These are phyloP conservation scores for Verticillium klebahnii DNA, from an alignment of 2,329 filamentous ascomycete genomes.

Conservation along the genomic window DNA sequence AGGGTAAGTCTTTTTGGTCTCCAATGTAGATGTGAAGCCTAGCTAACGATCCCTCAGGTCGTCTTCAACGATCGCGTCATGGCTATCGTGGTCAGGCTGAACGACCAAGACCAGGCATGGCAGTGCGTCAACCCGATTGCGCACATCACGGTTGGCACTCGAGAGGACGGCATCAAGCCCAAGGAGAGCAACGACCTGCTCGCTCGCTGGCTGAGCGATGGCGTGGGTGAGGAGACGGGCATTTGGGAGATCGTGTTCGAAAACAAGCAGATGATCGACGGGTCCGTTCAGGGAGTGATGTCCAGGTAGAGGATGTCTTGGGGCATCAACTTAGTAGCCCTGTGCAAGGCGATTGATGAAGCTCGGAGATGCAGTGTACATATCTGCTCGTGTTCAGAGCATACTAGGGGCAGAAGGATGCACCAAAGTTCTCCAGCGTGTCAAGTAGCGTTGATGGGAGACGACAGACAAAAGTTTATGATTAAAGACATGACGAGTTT, in stretches of 20 bases:
- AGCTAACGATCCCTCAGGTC: slow-evolving; percentile 35
- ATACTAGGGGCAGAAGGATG: too few species aligned
- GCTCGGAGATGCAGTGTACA: too few species aligned
- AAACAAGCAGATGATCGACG: slow-evolving; percentile 41
- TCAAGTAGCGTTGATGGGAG: too few species aligned
- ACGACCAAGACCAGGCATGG: slow-evolving; percentile 51
- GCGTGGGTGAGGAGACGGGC: slow-evolving; percentile 31
- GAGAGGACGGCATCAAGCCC: slow-evolving; percentile 70
- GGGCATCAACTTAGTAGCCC: too few species aligned
- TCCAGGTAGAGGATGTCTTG: slow-evolving; percentile 32
- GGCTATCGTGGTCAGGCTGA: slow-evolving; percentile 79
- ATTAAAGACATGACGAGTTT: too few species aligned
- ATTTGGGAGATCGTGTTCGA: slow-evolving; percentile 47
- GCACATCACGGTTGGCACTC: slow-evolving; percentile 88
- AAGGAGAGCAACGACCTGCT: slow-evolving; percentile 91
- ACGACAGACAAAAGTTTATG: too few species aligned
- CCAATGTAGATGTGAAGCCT: background rate
- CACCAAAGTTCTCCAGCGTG: too few species aligned
- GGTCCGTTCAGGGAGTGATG: slow-evolving; percentile 42
- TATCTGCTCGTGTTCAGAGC: too few species aligned
- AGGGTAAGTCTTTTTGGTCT: slow-evolving; percentile 33
- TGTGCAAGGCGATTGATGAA: too few species aligned
- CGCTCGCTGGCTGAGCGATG: slow-evolving; percentile 63
- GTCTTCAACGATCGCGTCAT: slow-evolving; percentile 86
- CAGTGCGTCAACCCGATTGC: slow-evolving; percentile 72